phyloP scores from a whole-genome alignment of 345 rosid genomes.

The Lepidium africanum region DNA sequence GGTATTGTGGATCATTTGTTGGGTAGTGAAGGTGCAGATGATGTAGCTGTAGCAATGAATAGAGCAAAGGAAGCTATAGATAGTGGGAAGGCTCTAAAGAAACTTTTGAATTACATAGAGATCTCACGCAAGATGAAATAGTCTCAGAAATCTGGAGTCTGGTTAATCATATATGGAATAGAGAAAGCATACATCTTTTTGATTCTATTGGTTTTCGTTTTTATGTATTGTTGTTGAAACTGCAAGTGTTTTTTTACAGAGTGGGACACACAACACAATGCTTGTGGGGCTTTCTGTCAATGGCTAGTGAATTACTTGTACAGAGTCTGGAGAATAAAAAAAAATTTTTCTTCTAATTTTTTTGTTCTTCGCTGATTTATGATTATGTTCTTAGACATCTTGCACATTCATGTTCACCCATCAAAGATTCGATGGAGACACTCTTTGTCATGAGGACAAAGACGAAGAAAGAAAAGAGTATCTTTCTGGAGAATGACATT shows the following conservation, averaged over 20 bases:
- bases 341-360: neutral
- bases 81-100: slow-evolving; percentile 76
- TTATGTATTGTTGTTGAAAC: neutral
- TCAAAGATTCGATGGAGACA: slow-evolving; percentile 11
- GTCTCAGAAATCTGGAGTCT: neutral
- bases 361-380: neutral
- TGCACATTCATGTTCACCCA: neutral
- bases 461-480: neutral
- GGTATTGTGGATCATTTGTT: slow-evolving; percentile 87
- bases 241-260: neutral
- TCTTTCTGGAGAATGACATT: neutral
- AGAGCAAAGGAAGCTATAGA: slow-evolving; percentile 93
- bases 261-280: slow-evolving; percentile 9
- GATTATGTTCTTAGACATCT: neutral
- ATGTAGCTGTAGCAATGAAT: slow-evolving; percentile 50
- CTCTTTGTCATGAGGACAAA: neutral
- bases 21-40: slow-evolving; percentile 83
- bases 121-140: slow-evolving; percentile 47
- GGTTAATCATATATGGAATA: slow-evolving; percentile 5
- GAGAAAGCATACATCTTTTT: neutral
- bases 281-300: neutral
- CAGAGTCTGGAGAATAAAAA: neutral
- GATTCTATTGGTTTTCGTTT: neutral
- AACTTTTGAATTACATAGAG: slow-evolving; percentile 69
- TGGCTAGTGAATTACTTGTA: neutral